A percentile compares a stretch with the other conserved stretches of the same genome.
phyloP scores from a whole-genome alignment of 192 early-diverging fungal genomes.

The Kappamyces sp. region DNA sequence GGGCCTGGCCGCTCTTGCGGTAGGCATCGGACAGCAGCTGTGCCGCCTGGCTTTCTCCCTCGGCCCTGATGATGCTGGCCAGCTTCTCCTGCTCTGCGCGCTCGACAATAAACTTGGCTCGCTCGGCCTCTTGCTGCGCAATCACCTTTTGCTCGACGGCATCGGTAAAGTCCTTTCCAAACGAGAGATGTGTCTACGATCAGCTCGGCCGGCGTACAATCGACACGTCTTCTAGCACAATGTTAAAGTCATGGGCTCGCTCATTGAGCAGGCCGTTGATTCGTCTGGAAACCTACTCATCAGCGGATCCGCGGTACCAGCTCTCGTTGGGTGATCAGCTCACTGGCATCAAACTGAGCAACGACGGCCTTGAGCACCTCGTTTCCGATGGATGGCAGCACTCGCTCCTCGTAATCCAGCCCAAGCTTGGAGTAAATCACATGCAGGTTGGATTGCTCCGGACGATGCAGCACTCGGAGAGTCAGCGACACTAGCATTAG shows the following conservation, averaged over 20 bases:
- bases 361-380: constrained; percentile 98
- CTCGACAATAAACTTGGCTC: constrained; percentile 96
- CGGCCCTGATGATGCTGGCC: constrained; percentile 94
- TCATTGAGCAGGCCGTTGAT: constrained; percentile 91
- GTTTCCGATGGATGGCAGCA: constrained; percentile 96
- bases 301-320: constrained; percentile 20
- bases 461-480: constrained; percentile 64
- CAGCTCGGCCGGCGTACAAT: constrained; percentile 53
- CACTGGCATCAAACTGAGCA: constrained; percentile 96
- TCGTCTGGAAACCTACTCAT: constrained; percentile 66
- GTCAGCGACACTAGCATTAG: constrained; percentile 18
- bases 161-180: constrained; percentile 97
- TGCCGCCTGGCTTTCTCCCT: constrained; percentile 95
- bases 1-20: constrained; percentile 85
- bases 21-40: constrained; percentile 84
- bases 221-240: constrained; percentile 95
- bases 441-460: constrained; percentile 68
- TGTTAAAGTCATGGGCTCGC: constrained; percentile 91
- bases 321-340: constrained; percentile 98
- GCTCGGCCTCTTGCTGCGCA: constrained; percentile 98
- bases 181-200: constrained; percentile 89
- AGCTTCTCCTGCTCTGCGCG: constrained; percentile 98
- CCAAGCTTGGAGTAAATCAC: constrained; percentile 87
- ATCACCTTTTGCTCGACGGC: constrained; percentile 99
- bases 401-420: constrained; percentile 94